A percentile compares a stretch with the other conserved stretches of the same genome.
Evolutionary conservation across 176 grass and related monocot genomes (phyloP).

Genomic region (Phoenix roebelenii): DNA sequence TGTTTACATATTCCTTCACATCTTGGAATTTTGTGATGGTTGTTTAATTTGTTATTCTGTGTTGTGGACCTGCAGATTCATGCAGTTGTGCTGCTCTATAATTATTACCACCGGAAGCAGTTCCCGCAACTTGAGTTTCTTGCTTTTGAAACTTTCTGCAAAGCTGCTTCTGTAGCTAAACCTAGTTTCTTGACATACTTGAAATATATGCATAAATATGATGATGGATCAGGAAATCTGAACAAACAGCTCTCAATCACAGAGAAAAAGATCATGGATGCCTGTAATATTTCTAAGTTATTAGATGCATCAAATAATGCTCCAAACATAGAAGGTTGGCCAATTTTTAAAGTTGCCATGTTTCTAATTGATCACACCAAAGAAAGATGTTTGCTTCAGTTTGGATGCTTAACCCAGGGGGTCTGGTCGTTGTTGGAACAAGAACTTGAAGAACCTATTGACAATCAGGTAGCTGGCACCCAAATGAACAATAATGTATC

Average conservation of each 20-base stretch:
- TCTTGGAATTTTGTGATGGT: background rate
- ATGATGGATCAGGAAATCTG: background rate
- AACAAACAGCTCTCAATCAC: slow-evolving; percentile 28
- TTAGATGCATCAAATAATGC: slow-evolving; percentile 30
- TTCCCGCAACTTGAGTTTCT: slow-evolving; percentile 34
- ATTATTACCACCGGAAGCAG: slow-evolving; percentile 67
- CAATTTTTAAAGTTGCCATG: slow-evolving; percentile 45
- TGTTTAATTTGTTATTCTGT: slow-evolving; percentile 1
- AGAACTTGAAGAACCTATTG: slow-evolving; percentile 21
- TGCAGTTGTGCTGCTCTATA: slow-evolving; percentile 53
- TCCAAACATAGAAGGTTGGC: slow-evolving; percentile 31
- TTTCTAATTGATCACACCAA: slow-evolving; percentile 30
- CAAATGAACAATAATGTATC: slow-evolving; percentile 5
- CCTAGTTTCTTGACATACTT: slow-evolving; percentile 23
- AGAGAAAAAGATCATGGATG: slow-evolving; percentile 27
- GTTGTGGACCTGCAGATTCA: slow-evolving; percentile 37
- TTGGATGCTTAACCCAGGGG: slow-evolving; percentile 25
- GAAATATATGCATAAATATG: slow-evolving; percentile 17
- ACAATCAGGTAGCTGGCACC: background rate
- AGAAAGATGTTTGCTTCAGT: slow-evolving; percentile 46
- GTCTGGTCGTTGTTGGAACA: slow-evolving; percentile 54
- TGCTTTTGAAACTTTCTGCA: slow-evolving; percentile 23
- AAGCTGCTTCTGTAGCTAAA: slow-evolving; percentile 20
- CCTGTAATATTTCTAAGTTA: slow-evolving; percentile 36
- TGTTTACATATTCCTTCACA: too few relatives aligned